Conservation (phyloP, 805 yeast species). For the Vanderwaltozyma yarrowii region DNA sequence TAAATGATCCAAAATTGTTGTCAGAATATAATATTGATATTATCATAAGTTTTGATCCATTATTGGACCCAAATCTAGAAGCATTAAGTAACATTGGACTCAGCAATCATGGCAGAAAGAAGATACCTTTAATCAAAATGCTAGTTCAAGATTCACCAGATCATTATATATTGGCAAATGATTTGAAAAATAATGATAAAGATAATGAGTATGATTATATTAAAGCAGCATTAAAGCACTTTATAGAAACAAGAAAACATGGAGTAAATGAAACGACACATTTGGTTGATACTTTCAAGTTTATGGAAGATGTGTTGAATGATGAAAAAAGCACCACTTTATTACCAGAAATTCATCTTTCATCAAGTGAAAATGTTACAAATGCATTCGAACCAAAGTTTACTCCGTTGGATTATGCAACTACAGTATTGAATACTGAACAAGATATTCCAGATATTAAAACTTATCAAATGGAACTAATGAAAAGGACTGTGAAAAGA, state of each 20-base stretch:
- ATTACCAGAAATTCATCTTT: background rate
- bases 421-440: conserved; percentile 3
- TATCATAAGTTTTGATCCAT: conserved; percentile 41
- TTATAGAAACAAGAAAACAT: conserved; percentile 12
- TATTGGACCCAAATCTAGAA: conserved; percentile 25
- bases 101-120: background rate
- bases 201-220: conserved; percentile 14
- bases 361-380: background rate
- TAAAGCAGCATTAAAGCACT: conserved; percentile 23
- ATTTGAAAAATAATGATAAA: conserved; percentile 2
- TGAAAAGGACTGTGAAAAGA: conserved; percentile 30
- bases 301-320: background rate
- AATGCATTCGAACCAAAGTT: conserved; percentile 3
- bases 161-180: conserved; percentile 27
- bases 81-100: conserved; percentile 22
- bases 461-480: conserved; percentile 30
- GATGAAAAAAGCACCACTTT: background rate
- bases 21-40: conserved; percentile 32
- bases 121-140: conserved; percentile 38
- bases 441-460: conserved; percentile 12
- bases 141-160: conserved; percentile 37
- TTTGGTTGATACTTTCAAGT: background rate
- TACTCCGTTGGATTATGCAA: conserved; percentile 6
- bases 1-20: conserved; percentile 23
- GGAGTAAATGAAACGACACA: background rate